Evolutionary conservation across 2,329 filamentous ascomycete species (phyloP), one percentile per base, ranked within the genome.

Genomic region (Penicillium sp.): DNA sequence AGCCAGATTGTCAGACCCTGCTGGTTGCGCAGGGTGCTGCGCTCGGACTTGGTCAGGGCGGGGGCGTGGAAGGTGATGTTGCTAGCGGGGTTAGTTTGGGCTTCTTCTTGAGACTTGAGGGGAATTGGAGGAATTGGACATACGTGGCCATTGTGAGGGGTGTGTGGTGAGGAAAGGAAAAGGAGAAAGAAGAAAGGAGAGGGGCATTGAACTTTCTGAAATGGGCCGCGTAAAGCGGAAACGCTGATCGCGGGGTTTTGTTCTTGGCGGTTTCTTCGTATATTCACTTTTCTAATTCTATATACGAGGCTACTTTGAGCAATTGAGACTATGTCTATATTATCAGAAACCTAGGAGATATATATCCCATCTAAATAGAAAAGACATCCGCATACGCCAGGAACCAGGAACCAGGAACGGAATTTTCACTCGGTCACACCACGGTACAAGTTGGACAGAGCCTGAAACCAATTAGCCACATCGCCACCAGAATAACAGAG

Each of bases 1-100:
- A 98, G 87, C 93, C 93, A 98, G 74, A 98, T 85, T 47, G 93
- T 98, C 69, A 94, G 85, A 67, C 93, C 93, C 58, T 82, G 81
- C 73, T 98, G 93, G 69, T 84, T 82, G 72, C 89, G 87, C 48
- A 69, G 61, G 41, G 50, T 51, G 53, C 61, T 62, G 59, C 72
- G 69, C 59, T 73, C 69, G 18, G 51, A 47, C 56, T 68, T 70
- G 39, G 69, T 73, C 35, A 74, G 56, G 43, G 65, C 69, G 28
- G 64, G 61, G 46, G 68, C 64, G 62, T 74, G 72, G 68, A 63
- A 74, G 61, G 71, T 73, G 54, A 74, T 73, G 67, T 74, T 73
- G 39, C 71, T 74, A 36, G 40, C 4, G 28, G 29, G 40, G 45
- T 50, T 52, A 52, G 43, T 37, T 48, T 36, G 13, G 10, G 24